Evolutionary conservation across 2,329 filamentous ascomycete species (phyloP), one percentile per base, ranked within the genome.

Genomic region (Cadophora luteo-olivacea): DNA sequence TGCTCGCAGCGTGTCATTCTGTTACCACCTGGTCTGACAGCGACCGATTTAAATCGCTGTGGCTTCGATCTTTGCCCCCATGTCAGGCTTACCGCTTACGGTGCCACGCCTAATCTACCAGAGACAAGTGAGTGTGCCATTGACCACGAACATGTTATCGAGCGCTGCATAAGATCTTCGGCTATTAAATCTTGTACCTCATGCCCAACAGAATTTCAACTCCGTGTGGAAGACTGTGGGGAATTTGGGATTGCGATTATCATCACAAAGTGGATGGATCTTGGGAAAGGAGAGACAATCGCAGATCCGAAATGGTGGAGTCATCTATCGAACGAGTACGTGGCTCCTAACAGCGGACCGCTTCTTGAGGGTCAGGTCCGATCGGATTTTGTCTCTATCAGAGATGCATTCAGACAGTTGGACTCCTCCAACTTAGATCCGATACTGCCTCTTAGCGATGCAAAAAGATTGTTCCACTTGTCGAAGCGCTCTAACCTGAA

Each of bases 251-350:
- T 36, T 63, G 64, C 52, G 45, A 52, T 57, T 51, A 61, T 69
- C 22, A 57, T 68, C 64, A 68, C 66, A 33, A 68, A 67, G 51
- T 70, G 67, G 69, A 66, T 68, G 66, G 69, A 70, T 69, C 66
- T 70, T 65, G 69, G 69, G 33, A 67, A 68, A 66, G 69, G 69
- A 61, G 55, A 67, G 45, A 67, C 64, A 33, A 62, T 67, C 45
- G 48, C 68, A 49, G 69, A 70, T 67, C 66, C 69, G 36, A 65
- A 62, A 65, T 70, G 67, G 69, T 65, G 41, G 61, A 69, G 66
- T 58, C 69, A 68, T 69, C 69, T 70, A 61, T 51, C 45, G 60
- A 45, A 69, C 29, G 36, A 54, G 45, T 68, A 68, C 55, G 57
- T 55, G 25, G 49, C 49, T 63, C 48, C 61, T 63, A 63, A 61